Conservation (phyloP, 257 asterid genomes). For the Eucommia ulmoides region DNA sequence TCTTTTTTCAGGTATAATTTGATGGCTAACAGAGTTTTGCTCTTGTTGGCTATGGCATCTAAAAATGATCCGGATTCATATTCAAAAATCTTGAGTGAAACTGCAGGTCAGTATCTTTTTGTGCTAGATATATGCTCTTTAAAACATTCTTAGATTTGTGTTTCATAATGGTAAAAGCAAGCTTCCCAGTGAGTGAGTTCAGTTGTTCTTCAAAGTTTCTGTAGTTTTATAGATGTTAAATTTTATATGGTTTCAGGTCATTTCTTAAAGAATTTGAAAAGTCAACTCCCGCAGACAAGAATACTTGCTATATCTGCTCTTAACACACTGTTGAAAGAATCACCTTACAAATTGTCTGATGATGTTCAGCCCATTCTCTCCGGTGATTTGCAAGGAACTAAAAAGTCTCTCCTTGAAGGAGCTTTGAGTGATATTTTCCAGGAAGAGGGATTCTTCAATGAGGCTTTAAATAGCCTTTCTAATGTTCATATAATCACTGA, state of each 20-base stretch:
- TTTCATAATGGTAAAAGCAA: background rate
- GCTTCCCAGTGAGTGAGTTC: too few relatives aligned
- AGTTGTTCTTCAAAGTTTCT: too few relatives aligned
- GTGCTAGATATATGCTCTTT: too few relatives aligned
- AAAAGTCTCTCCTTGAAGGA: conserved; percentile 79
- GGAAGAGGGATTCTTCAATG: conserved; percentile 84
- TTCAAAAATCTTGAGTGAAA: conserved; percentile 52
- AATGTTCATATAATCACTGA: conserved; percentile 81
- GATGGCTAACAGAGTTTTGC: conserved; percentile 95
- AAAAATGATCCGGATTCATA: conserved; percentile 62
- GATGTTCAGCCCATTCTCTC: conserved; percentile 21
- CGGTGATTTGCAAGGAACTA: conserved; percentile 24
- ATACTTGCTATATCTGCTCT: conserved; percentile 96
- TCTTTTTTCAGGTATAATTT: conserved; percentile 75
- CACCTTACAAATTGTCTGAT: conserved; percentile 67
- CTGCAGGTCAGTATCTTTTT: conserved; percentile 73
- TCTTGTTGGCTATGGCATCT: conserved; percentile 87
- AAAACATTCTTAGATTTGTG: too few relatives aligned
- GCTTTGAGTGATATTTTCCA: conserved; percentile 67
- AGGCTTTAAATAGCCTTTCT: conserved; percentile 79
- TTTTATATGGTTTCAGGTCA: conserved; percentile 55
- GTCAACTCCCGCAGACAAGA: conserved; percentile 98
- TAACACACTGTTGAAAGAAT: conserved; percentile 85
- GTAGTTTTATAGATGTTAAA: too few relatives aligned
- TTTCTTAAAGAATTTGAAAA: conserved; percentile 86